Evolutionary conservation across 306 rosid genomes (phyloP).

Genomic region (Lathyrus oleraceus): DNA sequence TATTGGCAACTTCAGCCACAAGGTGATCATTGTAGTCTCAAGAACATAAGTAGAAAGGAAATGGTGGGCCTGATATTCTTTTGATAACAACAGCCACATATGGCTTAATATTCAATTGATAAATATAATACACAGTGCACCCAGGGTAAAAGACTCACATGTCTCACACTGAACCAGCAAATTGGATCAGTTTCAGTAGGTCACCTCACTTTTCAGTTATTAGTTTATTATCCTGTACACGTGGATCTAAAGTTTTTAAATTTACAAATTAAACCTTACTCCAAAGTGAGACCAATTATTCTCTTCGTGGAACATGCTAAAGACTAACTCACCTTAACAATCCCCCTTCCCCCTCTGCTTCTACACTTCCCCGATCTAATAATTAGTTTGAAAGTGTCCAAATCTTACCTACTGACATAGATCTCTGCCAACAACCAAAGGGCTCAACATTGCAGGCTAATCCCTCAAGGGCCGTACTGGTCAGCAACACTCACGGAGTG

Average conservation of each 20-base stretch:
- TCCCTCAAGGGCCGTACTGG: not conserved
- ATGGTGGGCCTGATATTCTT: not conserved
- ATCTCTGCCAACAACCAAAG: not conserved
- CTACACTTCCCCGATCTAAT: not conserved
- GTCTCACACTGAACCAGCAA: not conserved
- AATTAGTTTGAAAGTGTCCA: not conserved
- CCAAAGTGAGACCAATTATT: not conserved
- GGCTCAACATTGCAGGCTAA: not conserved
- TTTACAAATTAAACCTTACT: not conserved
- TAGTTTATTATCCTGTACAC: not conserved
- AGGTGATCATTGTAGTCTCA: constrained; percentile 12
- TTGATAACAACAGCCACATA: not conserved
- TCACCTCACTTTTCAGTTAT: not conserved
- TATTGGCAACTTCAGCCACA: not conserved
- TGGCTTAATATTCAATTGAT: constrained; percentile 9
- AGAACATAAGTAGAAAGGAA: constrained; percentile 3
- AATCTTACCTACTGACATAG: not conserved
- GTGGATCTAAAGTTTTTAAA: not conserved
- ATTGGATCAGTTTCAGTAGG: not conserved
- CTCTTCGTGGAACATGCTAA: not conserved
- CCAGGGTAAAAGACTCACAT: not conserved
- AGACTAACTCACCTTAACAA: not conserved
- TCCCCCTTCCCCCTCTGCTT: not conserved
- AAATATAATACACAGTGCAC: no score
- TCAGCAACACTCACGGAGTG: not conserved